A percentile compares a stretch with the other conserved stretches of the same genome.
Evolutionary conservation across 768 basidiomycete genomes (phyloP).

Genomic region (Mycena latifolia): DNA sequence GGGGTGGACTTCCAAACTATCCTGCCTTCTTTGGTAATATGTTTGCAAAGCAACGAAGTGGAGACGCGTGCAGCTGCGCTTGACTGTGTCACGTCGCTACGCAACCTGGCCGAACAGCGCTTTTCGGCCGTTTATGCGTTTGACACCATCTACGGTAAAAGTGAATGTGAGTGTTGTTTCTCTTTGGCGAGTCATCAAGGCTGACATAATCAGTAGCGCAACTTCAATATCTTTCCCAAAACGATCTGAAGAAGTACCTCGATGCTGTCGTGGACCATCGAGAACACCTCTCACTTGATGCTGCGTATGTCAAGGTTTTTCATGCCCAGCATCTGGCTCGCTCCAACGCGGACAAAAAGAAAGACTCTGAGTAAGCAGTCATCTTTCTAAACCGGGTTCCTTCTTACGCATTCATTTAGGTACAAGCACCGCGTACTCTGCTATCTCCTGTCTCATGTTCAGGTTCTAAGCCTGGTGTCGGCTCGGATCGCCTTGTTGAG

Average conservation of each 20-base stretch:
- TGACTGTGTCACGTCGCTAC: slow-evolving; percentile 66
- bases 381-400: background rate
- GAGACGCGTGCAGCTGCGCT: slow-evolving; percentile 64
- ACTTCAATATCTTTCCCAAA: slow-evolving; percentile 79
- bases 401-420: slow-evolving; percentile 50
- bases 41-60: slow-evolving; percentile 60
- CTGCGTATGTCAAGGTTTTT: slow-evolving; percentile 66
- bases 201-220: slow-evolving; percentile 42
- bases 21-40: slow-evolving; percentile 75
- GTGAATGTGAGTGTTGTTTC: slow-evolving; percentile 58
- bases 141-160: slow-evolving; percentile 78
- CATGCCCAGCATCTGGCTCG: slow-evolving; percentile 68
- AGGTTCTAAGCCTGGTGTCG: slow-evolving; percentile 61
- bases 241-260: slow-evolving; percentile 72
- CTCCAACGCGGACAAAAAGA: slow-evolving; percentile 66
- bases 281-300: slow-evolving; percentile 73
- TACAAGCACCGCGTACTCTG: slow-evolving; percentile 80
- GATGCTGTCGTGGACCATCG: slow-evolving; percentile 60
- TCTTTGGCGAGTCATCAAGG: background rate
- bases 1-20: slow-evolving; percentile 86
- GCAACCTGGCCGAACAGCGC: slow-evolving; percentile 54
- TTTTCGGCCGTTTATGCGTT: slow-evolving; percentile 75
- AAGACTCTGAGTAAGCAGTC: slow-evolving; percentile 62
- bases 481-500: slow-evolving; percentile 69
- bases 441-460: slow-evolving; percentile 85